Percentiles rank a stretch among this genome's conserved stretches.
Evolutionary conservation across 805 yeast genomes (phyloP).

Genomic region (Priceomyces melissophilus): DNA sequence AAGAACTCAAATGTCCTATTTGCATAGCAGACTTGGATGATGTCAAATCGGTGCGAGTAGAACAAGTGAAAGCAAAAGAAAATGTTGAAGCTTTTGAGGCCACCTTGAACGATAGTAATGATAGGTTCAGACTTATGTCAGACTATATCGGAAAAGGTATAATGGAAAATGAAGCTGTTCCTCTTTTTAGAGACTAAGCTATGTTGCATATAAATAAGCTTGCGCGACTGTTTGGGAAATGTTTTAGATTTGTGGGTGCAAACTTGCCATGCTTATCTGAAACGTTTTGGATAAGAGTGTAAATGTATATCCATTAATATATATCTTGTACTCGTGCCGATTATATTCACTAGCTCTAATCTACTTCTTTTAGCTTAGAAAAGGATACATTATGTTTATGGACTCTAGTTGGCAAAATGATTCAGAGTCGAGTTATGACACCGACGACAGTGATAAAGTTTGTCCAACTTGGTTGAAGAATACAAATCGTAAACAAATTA

Average conservation of each 20-base stretch:
- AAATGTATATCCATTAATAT: background rate
- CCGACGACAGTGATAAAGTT: constrained; percentile 4
- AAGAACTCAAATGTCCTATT: constrained; percentile 57
- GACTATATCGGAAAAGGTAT: constrained; percentile 90
- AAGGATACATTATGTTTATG: too few relatives aligned
- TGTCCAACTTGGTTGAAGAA: constrained; percentile 9
- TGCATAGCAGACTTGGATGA: constrained; percentile 74
- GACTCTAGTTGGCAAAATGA: too few relatives aligned
- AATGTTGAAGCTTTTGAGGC: constrained; percentile 61
- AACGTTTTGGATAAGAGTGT: too few relatives aligned
- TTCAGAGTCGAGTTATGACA: too few relatives aligned
- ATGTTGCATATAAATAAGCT: background rate
- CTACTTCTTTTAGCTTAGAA: too few relatives aligned
- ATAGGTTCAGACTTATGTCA: constrained; percentile 69
- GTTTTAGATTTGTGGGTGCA: too few relatives aligned
- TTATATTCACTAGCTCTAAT: too few relatives aligned
- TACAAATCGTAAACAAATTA: too few relatives aligned
- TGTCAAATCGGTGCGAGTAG: constrained; percentile 51
- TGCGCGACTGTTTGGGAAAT: constrained; percentile 1
- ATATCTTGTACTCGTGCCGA: background rate
- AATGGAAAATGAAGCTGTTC: constrained; percentile 46
- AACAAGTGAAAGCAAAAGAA: constrained; percentile 60
- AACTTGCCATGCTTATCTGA: background rate
- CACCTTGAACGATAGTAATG: constrained; percentile 50
- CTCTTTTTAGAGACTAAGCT: constrained; percentile 6